phyloP scores from a whole-genome alignment of 2,329 filamentous ascomycete genomes.

The Aspergillus melleus region DNA sequence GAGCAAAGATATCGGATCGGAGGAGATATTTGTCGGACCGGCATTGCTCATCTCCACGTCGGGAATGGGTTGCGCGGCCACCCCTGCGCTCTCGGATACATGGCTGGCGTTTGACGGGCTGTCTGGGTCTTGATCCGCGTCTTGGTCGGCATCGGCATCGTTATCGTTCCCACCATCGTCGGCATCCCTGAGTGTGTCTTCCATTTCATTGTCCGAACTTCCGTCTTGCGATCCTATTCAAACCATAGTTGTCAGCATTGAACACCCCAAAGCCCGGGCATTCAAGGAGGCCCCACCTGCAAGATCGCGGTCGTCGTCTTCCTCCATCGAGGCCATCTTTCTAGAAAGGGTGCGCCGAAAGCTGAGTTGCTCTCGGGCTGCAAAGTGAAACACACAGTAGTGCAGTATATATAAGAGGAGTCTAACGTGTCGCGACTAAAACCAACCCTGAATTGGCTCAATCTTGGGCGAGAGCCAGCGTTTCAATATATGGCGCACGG shows the following conservation, averaged over 20 bases:
- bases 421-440: neutral
- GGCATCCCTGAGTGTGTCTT: constrained; percentile 46
- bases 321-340: constrained; percentile 38
- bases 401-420: constrained; percentile 2
- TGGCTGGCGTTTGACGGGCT: constrained; percentile 43
- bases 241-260: constrained; percentile 9
- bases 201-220: constrained; percentile 50
- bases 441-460: neutral
- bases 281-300: constrained; percentile 29
- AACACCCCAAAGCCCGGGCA: neutral
- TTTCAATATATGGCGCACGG: neutral
- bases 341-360: neutral
- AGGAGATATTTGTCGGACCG: constrained; percentile 34
- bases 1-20: constrained; percentile 43
- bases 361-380: neutral
- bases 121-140: constrained; percentile 37
- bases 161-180: constrained; percentile 43
- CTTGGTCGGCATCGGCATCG: constrained; percentile 34
- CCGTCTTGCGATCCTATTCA: constrained; percentile 48
- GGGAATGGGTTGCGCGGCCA: constrained; percentile 46
- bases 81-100: constrained; percentile 37
- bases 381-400: neutral
- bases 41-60: constrained; percentile 51
- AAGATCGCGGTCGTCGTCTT: constrained; percentile 46
- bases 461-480: neutral